Conservation (phyloP, 2,329 filamentous ascomycete species). For the Mycogone perniciosa region DNA sequence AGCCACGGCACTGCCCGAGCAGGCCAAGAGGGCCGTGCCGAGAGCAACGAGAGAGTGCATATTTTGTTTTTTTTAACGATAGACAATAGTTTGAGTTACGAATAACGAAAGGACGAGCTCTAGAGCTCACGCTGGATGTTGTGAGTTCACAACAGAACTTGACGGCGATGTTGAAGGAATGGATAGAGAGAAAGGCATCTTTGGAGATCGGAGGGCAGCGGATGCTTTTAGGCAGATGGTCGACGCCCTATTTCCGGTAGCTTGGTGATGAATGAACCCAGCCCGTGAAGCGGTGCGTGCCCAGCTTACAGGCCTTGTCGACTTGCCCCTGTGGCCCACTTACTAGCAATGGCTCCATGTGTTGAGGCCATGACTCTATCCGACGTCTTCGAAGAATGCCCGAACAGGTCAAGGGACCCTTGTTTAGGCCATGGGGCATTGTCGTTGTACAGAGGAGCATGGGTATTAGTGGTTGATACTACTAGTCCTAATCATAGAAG, state of each 20-base stretch:
- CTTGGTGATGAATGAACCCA: too few relatives aligned
- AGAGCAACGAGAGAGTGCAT: conserved; percentile 35
- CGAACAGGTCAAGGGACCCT: conserved; percentile 5
- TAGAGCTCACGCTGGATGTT: conserved; percentile 4
- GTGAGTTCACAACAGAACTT: background rate
- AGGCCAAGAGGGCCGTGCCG: conserved; percentile 32
- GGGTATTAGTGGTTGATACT: background rate
- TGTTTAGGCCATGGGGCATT: background rate
- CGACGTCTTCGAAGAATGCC: conserved; percentile 1
- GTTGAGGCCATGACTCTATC: background rate
- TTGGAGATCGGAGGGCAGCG: background rate
- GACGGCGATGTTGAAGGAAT: conserved; percentile 4
- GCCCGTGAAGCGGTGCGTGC: too few relatives aligned
- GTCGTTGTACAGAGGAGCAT: background rate
- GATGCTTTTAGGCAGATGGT: conserved; percentile 5
- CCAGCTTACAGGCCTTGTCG: background rate
- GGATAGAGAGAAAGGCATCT: background rate
- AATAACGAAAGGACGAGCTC: conserved; percentile 10
- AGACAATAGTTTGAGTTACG: background rate
- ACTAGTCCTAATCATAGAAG: conserved; percentile 1
- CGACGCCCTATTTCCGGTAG: background rate
- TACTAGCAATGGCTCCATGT: background rate
- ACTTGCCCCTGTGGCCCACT: conserved; percentile 1
- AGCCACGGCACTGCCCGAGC: conserved; percentile 27
- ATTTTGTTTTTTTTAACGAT: conserved; percentile 30